Percentiles rank a stretch among this genome's conserved stretches.
Evolutionary conservation across 257 asterid species (phyloP).

Genomic region (Schizonepeta tenuifolia): DNA sequence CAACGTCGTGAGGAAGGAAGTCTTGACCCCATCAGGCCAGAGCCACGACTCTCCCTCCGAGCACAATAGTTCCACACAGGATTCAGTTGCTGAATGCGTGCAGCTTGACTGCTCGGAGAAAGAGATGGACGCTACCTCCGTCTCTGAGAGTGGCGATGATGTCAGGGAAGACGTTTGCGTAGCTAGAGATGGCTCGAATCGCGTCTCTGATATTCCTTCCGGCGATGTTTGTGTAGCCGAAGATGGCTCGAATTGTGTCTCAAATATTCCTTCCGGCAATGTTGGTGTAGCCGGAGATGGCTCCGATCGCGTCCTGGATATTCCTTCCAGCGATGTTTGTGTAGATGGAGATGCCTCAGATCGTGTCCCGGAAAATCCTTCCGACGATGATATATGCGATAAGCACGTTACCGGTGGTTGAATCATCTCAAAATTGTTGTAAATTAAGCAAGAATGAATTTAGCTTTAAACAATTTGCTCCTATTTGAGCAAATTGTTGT

Average conservation of each 20-base stretch:
- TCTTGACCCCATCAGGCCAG: constrained; percentile 62
- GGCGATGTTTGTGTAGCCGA: constrained; percentile 31
- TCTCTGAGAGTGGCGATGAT: constrained; percentile 58
- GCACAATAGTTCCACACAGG: constrained; percentile 40
- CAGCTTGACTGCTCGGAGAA: constrained; percentile 67
- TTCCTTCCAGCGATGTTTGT: constrained; percentile 29
- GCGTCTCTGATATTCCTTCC: neutral
- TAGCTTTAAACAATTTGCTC: neutral
- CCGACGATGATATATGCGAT: constrained; percentile 33
- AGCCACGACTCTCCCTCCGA: constrained; percentile 56
- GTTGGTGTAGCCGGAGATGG: constrained; percentile 25
- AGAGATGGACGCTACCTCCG: constrained; percentile 65
- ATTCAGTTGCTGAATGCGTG: constrained; percentile 61
- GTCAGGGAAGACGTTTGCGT: constrained; percentile 32
- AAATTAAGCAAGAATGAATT: neutral
- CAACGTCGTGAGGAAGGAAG: constrained; percentile 79
- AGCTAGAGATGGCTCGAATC: constrained; percentile 22
- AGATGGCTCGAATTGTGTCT: constrained; percentile 8
- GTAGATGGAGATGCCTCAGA: constrained; percentile 27
- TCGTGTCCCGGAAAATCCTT: neutral
- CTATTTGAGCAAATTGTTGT: neutral
- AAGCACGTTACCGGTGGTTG: constrained; percentile 46
- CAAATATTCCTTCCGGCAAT: constrained; percentile 16
- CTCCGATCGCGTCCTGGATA: constrained; percentile 17
- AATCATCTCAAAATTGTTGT: constrained; percentile 3